A percentile compares a stretch with the other conserved stretches of the same genome.
Evolutionary conservation across 179 eudicot species (phyloP).

Genomic region (Patellifolia procumbens): DNA sequence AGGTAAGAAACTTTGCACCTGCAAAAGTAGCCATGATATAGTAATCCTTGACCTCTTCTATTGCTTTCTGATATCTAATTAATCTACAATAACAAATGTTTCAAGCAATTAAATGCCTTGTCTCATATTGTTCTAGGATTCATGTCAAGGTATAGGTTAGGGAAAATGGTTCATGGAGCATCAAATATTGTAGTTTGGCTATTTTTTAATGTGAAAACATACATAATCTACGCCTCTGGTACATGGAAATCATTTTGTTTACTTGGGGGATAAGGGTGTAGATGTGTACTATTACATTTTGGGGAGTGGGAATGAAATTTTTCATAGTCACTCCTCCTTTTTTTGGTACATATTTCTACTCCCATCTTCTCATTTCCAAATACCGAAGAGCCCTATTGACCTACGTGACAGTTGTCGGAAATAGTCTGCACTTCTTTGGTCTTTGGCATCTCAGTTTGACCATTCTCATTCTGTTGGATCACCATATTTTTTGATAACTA

Average conservation of each 20-base stretch:
- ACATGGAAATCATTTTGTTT: not conserved
- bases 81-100: not conserved
- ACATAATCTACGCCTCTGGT: not conserved
- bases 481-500: not conserved
- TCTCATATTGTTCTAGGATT: not conserved
- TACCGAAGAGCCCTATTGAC: not conserved
- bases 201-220: not conserved
- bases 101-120: not conserved
- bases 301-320: not conserved
- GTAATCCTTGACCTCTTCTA: not conserved
- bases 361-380: not conserved
- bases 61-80: constrained; percentile 5
- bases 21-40: not conserved
- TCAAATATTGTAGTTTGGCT: not conserved
- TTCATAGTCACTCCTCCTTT: not conserved
- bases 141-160: not conserved
- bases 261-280: not conserved
- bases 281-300: not conserved
- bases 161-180: not conserved
- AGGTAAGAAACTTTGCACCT: constrained; percentile 41
- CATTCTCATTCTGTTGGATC: constrained; percentile 8
- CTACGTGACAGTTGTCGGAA: not conserved
- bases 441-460: constrained; percentile 4
- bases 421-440: constrained; percentile 1
- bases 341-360: not conserved